Evolutionary conservation across 176 grass and related monocot species (phyloP), one percentile per base, ranked within the genome.

Genomic region (Alloteropsis semialata): DNA sequence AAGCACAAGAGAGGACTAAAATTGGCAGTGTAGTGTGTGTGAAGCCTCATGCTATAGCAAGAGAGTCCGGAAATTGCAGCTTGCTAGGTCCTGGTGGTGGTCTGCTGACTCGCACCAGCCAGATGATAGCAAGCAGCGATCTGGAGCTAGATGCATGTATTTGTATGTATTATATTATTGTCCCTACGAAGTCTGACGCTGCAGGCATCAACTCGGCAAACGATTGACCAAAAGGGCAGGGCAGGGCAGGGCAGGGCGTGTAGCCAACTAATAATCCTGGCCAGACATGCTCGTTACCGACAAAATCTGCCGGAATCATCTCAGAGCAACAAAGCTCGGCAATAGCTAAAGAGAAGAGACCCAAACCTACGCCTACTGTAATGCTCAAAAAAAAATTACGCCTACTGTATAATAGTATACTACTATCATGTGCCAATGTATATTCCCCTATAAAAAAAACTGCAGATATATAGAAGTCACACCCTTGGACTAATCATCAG

Each of bases 231-330:
- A 55, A 13, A 4, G 84, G 13, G 12, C 34, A n/a, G n/a, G n/a
- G 18, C 21, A 55, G 51, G 22, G 17, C 48, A 50, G 51, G 7
- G 8, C 29, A 33, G 18, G 13, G 68, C 57, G 54, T 53, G 76
- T 81, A 8, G 63, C 48, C 69, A 87, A 75, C 77, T 72, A 67
- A 81, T 72, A 67, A 81, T 58, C 38, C n/a, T 58, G 69, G 59
- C 48, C 10, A 81, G 63, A 87, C 59, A 67, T 81, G 69, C 59
- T 56, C 3, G 7, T 57, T 75, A 43, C 77, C 60, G 68, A 75
- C 77, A 87, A 81, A 67, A 74, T 67, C 27, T 45, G 84, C 69
- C 84, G 54, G 77, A 80, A 81, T 43, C 43, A 32, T 65, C 44
- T 39, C 41, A 3, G 33, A 63, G 22, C 22, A 71, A 21, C 42